A percentile compares a stretch with the other conserved stretches of the same genome.
Conservation (phyloP, 2,329 filamentous ascomycete genomes). For the Apiospora hydei region DNA sequence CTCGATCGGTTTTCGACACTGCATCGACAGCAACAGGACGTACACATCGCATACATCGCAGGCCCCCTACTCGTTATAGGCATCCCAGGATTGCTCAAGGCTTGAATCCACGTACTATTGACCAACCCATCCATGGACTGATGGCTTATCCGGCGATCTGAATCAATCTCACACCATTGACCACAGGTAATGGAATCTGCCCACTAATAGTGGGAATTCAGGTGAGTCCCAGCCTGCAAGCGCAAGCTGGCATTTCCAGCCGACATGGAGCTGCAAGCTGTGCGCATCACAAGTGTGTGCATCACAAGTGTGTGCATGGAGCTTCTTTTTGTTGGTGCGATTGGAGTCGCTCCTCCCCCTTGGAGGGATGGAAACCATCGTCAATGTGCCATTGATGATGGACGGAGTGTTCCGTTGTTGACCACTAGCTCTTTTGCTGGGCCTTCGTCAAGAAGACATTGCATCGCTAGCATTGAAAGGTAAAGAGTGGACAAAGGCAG, state of each 20-base stretch:
- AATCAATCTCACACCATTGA: not conserved
- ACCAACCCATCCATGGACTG: not conserved
- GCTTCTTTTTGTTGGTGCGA: not conserved
- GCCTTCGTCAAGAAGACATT: not conserved
- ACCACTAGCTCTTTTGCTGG: not conserved
- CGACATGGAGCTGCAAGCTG: not conserved
- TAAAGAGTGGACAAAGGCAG: constrained; percentile 17
- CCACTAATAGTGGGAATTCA: not conserved
- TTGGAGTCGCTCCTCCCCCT: not conserved
- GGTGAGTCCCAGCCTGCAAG: not conserved
- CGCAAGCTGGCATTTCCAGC: constrained; percentile 1
- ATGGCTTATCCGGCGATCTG: constrained; percentile 1
- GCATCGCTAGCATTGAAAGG: not conserved
- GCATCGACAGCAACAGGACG: not conserved
- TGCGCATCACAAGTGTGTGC: not conserved
- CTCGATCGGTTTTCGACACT: not conserved
- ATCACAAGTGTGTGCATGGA: not conserved
- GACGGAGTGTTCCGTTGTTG: not conserved
- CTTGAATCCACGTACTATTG: not conserved
- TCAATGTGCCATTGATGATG: not conserved
- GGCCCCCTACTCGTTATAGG: not conserved
- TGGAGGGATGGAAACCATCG: not conserved
- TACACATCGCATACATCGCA: not conserved
- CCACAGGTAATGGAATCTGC: not conserved
- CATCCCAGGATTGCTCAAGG: not conserved